Evolutionary conservation across 768 basidiomycete genomes (phyloP), one percentile per base, ranked within the genome.

Genomic region (Erythrobasidium yunnanense): DNA sequence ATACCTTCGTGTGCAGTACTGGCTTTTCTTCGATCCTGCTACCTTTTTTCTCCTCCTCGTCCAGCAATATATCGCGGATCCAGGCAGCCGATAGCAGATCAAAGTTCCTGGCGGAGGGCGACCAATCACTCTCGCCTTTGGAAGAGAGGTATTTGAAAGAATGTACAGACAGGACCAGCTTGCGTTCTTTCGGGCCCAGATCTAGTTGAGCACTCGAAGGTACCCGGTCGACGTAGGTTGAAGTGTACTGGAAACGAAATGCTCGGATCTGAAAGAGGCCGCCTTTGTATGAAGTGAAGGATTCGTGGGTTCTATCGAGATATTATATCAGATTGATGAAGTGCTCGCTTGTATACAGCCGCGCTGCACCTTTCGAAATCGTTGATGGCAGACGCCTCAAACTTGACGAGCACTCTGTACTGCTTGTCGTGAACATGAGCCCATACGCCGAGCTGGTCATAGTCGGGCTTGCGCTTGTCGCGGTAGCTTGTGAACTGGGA

Each of bases 91-190:
- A 45, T 20, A 58, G 45, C n/a, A 42, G 38, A 20, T 42, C 45
- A 30, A 58, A 58, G 20, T 20, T 23, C 4, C 56, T 35, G n/a
- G 38, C 29, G 38, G 38, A 25, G 23, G 56, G 18, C 8, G 11
- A 27, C 23, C 34, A 58, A 30, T 58, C 45, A 17, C 34, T 45
- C 22, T 58, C 56, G 23, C 56, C 56, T 25, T 35, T 46, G 11
- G 29, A 49, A 2, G 56, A 58, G 56, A 58, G 22, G 23, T 58
- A 58, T 20, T 46, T 35, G 56, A 58, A 58, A 27, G 42, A 35
- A 58, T 23, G 3, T 4, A 17, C 11, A 58, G 17, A 13, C 29
- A 17, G 56, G 47, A 42, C 35, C 22, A 45, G 23, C 38, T 23
- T 8, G 38, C 27, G n/a, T 58, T n/a, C n/a, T n/a, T n/a, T n/a